Percentiles rank a stretch among this genome's conserved stretches.
Conservation (phyloP, 139 green algal species). For the Micractinium sp. region DNA sequence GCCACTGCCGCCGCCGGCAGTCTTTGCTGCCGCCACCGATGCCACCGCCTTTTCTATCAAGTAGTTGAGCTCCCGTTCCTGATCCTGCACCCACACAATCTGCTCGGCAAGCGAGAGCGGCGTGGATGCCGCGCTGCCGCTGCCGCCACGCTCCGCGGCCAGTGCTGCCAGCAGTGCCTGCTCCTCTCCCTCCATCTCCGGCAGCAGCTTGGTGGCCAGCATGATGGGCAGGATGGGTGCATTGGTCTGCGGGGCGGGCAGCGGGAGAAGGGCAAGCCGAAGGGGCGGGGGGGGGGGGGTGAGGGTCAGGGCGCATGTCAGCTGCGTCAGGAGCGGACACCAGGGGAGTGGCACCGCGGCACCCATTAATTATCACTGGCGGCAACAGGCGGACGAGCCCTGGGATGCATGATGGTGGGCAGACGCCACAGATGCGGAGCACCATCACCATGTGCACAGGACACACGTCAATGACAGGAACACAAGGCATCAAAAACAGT, state of each 20-base stretch:
- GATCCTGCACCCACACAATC: slow-evolving; percentile 31
- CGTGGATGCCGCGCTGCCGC: too few species aligned
- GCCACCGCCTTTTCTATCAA: background rate
- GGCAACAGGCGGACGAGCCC: too few species aligned
- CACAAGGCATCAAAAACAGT: background rate
- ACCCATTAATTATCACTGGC: too few species aligned
- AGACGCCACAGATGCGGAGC: too few species aligned
- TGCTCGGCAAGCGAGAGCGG: slow-evolving; percentile 15
- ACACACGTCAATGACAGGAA: background rate
- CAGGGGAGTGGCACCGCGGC: too few species aligned
- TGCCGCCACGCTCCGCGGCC: background rate
- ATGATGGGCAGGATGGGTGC: slow-evolving; percentile 62
- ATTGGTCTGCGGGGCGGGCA: slow-evolving; percentile 26
- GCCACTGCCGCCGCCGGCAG: background rate
- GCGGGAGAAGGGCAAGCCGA: too few species aligned
- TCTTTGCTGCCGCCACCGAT: background rate
- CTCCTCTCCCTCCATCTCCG: slow-evolving; percentile 47
- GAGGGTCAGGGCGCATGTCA: too few species aligned
- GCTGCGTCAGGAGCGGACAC: too few species aligned
- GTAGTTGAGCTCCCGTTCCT: slow-evolving; percentile 24
- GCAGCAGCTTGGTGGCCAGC: slow-evolving; percentile 67
- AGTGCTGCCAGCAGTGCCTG: slow-evolving; percentile 10
- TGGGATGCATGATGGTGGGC: too few species aligned
- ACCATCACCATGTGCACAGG: too few species aligned
- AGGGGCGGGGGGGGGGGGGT: too few species aligned